Conservation (phyloP, 2,329 filamentous ascomycete genomes). For the Ascochyta fabae region DNA sequence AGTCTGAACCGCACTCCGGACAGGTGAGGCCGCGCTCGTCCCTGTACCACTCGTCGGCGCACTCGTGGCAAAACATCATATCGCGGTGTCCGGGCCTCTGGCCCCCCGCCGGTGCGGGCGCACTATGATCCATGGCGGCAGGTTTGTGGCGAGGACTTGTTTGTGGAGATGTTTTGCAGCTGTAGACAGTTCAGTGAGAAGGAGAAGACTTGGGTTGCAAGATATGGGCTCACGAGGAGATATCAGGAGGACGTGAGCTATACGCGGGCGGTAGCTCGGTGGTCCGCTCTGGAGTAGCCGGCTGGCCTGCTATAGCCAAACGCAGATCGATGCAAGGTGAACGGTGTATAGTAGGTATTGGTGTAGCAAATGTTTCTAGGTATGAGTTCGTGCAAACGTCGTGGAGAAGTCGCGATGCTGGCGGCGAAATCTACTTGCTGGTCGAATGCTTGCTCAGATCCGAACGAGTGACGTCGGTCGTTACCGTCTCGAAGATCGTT, state of each 20-base stretch:
- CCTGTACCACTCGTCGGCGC: slow-evolving; percentile 79
- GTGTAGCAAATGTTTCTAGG: not conserved
- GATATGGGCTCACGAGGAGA: slow-evolving; percentile 23
- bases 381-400: not conserved
- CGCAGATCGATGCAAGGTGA: slow-evolving; percentile 13
- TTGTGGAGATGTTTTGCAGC: slow-evolving; percentile 3
- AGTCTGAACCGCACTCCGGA: slow-evolving; percentile 77
- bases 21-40: slow-evolving; percentile 74
- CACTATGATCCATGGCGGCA: slow-evolving; percentile 25
- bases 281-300: slow-evolving; percentile 28
- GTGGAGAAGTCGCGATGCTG: slow-evolving; percentile 17
- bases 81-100: slow-evolving; percentile 56
- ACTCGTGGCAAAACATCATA: slow-evolving; percentile 85
- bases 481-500: slow-evolving; percentile 18
- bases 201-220: not conserved
- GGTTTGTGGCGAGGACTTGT: slow-evolving; percentile 4
- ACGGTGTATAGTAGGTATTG: not conserved
- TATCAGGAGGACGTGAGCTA: slow-evolving; percentile 18
- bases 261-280: slow-evolving; percentile 28
- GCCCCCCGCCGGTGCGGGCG: slow-evolving; percentile 10
- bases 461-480: slow-evolving; percentile 37
- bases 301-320: slow-evolving; percentile 25
- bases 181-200: slow-evolving; percentile 11
- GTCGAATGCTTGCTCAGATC: slow-evolving; percentile 21
- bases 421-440: slow-evolving; percentile 30